Evolutionary conservation across 2,329 filamentous ascomycete species (phyloP), one percentile per base, ranked within the genome.

Genomic region (Botrytis fragariae): DNA sequence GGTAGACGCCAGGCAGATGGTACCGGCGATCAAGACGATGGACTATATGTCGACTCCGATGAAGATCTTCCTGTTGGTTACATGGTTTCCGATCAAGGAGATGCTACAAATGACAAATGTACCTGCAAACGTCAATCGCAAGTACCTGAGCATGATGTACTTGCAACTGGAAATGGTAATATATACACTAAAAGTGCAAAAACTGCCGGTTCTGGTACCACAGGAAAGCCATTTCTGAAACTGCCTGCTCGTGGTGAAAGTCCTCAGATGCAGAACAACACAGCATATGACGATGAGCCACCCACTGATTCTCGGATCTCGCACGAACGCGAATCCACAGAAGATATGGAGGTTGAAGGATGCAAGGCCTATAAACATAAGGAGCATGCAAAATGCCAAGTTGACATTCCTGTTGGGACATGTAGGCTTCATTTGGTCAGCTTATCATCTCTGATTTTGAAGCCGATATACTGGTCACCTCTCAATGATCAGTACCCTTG

Each of bases 401-500:
- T 82, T 8, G 90, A 92, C 73, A 90, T 98, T 3, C 90, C 94
- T 5, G 95, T 98, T 1, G 96, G 96, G 0, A 86, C 96, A 9
- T 97, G 95, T n/a, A 89, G 94, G 76, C 85, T 99, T 73, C 95
- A 99, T 81, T 88, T 95, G 79, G 95, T 98, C 1, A 90, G 93
- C 73, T 86, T 98, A 77, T 94, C 95, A 35, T 88, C 88, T 71
- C 84, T 97, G 48, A 87, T 93, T 79, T 97, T 99, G 94, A 93
- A 95, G 81, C 96, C 96, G 0, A 98, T 98, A 74, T 99, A 99
- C 81, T 99, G 96, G 96, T 95, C 92, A 29, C 95, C 96, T 12
- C 88, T 98, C 45, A 94, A 97, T 78, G 96, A 98, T 79, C 88
- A 97, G 45, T 92, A 93, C 10, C 86, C 90, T 51, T 94, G 98